These are phyloP conservation scores for Ogataea pignaliae DNA, from an alignment of 805 yeast species.

Conservation along the genomic window DNA sequence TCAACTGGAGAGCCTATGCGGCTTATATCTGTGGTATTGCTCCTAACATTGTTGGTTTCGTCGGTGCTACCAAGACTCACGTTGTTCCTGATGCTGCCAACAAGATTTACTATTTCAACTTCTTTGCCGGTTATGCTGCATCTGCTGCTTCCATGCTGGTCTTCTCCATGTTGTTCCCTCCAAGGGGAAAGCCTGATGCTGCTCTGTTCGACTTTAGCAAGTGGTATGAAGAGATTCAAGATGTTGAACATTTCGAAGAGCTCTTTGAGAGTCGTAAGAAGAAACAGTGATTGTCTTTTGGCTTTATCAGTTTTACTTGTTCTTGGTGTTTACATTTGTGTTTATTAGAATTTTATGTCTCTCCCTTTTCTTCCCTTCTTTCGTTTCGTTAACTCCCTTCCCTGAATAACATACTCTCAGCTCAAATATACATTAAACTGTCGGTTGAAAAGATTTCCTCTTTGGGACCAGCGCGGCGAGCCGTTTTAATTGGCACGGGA, in stretches of 20 bases:
- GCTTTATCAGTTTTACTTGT: background rate
- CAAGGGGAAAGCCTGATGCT: slow-evolving; percentile 37
- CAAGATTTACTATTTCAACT: slow-evolving; percentile 66
- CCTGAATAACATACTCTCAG: too few relatives aligned
- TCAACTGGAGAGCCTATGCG: slow-evolving; percentile 79
- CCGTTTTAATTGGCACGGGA: too few relatives aligned
- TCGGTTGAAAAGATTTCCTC: too few relatives aligned
- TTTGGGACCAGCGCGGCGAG: too few relatives aligned
- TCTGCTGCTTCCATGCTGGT: slow-evolving; percentile 52
- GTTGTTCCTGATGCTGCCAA: slow-evolving; percentile 75
- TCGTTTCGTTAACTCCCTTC: background rate
- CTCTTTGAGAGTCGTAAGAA: slow-evolving; percentile 8
- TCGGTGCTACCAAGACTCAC: slow-evolving; percentile 71
- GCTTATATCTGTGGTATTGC: slow-evolving; percentile 78
- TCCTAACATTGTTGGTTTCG: slow-evolving; percentile 85
- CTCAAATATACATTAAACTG: too few relatives aligned
- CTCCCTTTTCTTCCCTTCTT: background rate
- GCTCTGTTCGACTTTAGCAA: slow-evolving; percentile 41
- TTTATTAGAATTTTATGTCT: background rate
- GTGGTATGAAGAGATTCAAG: slow-evolving; percentile 60
- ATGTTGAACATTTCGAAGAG: slow-evolving; percentile 59
- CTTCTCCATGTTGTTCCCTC: slow-evolving; percentile 50
- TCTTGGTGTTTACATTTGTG: background rate
- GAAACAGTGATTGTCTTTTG: too few relatives aligned
- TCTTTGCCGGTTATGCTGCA: slow-evolving; percentile 67